Evolutionary conservation across 2,329 filamentous ascomycete genomes (phyloP).

Genomic region (Botrytis fragariae): DNA sequence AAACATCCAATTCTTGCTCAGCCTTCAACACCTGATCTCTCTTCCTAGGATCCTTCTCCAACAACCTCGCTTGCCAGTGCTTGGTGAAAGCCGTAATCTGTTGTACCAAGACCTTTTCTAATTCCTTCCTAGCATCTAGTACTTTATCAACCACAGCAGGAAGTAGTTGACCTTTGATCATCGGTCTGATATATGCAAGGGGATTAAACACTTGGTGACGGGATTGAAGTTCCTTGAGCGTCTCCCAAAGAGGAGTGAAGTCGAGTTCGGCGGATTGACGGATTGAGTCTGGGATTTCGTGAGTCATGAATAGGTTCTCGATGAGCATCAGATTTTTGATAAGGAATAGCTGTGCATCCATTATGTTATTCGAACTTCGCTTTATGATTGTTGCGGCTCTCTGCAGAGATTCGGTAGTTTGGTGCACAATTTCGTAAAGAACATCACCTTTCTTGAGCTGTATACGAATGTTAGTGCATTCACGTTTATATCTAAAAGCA

Average conservation of each 20-base stretch:
- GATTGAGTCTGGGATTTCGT: slow-evolving; percentile 76
- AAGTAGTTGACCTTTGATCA: slow-evolving; percentile 41
- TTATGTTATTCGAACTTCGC: slow-evolving; percentile 52
- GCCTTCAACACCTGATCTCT: slow-evolving; percentile 49
- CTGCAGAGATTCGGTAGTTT: slow-evolving; percentile 81
- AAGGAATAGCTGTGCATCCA: slow-evolving; percentile 86
- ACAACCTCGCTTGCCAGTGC: slow-evolving; percentile 52
- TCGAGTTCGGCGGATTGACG: slow-evolving; percentile 55
- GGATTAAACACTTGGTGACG: slow-evolving; percentile 53
- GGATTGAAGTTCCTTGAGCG: slow-evolving; percentile 48
- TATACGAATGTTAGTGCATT: slow-evolving; percentile 26
- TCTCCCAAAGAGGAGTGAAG: slow-evolving; percentile 64
- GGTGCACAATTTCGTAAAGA: slow-evolving; percentile 80
- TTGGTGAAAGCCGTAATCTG: slow-evolving; percentile 63
- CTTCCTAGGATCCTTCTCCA: slow-evolving; percentile 46
- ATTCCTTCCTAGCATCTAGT: slow-evolving; percentile 61
- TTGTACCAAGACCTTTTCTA: slow-evolving; percentile 61
- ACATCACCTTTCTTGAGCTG: slow-evolving; percentile 48
- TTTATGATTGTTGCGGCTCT: slow-evolving; percentile 71
- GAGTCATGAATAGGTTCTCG: slow-evolving; percentile 92
- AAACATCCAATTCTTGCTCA: slow-evolving; percentile 55
- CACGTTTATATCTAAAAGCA: background rate
- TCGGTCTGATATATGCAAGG: slow-evolving; percentile 45
- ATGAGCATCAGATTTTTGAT: slow-evolving; percentile 92
- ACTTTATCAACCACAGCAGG: slow-evolving; percentile 42